These are phyloP conservation scores for Erythrophleum fordii DNA, from an alignment of 306 rosid species.

Conservation along the genomic window DNA sequence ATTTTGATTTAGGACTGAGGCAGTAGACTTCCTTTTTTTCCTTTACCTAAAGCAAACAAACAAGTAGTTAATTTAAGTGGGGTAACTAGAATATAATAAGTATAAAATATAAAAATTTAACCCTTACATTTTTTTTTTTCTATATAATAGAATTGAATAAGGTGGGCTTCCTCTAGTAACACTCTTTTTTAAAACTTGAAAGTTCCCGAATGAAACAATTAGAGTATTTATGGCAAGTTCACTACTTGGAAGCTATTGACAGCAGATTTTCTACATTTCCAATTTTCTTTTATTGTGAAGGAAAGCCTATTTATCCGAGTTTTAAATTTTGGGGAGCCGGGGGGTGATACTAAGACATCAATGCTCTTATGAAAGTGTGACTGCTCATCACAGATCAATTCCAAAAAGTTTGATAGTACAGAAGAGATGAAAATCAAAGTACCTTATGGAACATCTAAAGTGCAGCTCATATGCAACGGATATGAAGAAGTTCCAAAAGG, in stretches of 20 bases:
- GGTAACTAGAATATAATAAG: too few relatives aligned
- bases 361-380: background rate
- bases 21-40: too few relatives aligned
- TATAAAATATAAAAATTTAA: too few relatives aligned
- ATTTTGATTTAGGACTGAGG: too few relatives aligned
- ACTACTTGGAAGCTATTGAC: background rate
- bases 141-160: too few relatives aligned
- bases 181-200: too few relatives aligned
- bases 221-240: too few relatives aligned
- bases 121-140: too few relatives aligned
- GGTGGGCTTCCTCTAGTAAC: too few relatives aligned
- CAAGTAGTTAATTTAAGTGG: too few relatives aligned
- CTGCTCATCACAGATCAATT: conserved; percentile 16
- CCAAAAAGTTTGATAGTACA: conserved; percentile 15
- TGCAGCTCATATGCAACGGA: conserved; percentile 79
- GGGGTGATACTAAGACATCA: background rate
- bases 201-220: too few relatives aligned
- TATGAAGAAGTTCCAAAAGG: conserved; percentile 67
- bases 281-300: background rate
- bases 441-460: conserved; percentile 60
- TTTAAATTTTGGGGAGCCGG: background rate
- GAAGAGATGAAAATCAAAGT: conserved; percentile 29
- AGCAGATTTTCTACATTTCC: conserved; percentile 1
- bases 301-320: conserved; percentile 1
- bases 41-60: too few relatives aligned